Base-by-base conservation (phyloP, 2,329 filamentous ascomycete species). In the Ophiocordyceps camponoti-floridani region DNA sequence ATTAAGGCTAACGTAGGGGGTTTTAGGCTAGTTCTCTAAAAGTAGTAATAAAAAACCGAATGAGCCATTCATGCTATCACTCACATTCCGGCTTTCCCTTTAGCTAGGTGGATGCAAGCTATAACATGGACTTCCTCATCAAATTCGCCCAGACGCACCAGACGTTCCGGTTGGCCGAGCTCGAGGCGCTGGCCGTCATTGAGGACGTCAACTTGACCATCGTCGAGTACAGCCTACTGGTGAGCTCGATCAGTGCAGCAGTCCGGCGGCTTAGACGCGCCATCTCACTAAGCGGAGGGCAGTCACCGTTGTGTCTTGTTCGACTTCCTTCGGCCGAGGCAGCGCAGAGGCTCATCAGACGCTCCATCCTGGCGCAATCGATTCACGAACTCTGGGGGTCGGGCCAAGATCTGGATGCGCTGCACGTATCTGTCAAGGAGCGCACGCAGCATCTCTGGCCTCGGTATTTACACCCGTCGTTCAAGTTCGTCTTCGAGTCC, bases 331-430 rank as follows among this genome's bases (percentile, higher is more conserved):
- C 82, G 40, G 68, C 72, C 49, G 67, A 70, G 19, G 75, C 76
- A 19, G 87, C 87, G 7, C 68, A 68, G 43, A 65, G 66, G 9
- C 69, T 96, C 19, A 71, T 93, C 43, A 67, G 70, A 43, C 81
- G 89, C 49, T 86, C 84, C 42, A 83, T 96, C 51, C 72, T 96
- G 43, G 77, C 78, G 23, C 84, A 87, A 62, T 79, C 76, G 41
- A 83, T 96, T 51, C 84, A 91, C 65, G 86, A 93, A 58, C 74
- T 95, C 49, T 96, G 91, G 89, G 89, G 83, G 16, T 65, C 68
- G 33, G 88, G 82, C 13, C 54, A 64, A 11, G 77, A 70, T 41
- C 80, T 93, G 54, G 65, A 76, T 3, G 66, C 72, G 41, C 69
- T 95, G 2, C 85, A 94, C 56, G 62, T 66, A 41, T 71, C 77